These are phyloP conservation scores for Postia placenta DNA, from an alignment of 768 basidiomycete species.

Conservation along the genomic window DNA sequence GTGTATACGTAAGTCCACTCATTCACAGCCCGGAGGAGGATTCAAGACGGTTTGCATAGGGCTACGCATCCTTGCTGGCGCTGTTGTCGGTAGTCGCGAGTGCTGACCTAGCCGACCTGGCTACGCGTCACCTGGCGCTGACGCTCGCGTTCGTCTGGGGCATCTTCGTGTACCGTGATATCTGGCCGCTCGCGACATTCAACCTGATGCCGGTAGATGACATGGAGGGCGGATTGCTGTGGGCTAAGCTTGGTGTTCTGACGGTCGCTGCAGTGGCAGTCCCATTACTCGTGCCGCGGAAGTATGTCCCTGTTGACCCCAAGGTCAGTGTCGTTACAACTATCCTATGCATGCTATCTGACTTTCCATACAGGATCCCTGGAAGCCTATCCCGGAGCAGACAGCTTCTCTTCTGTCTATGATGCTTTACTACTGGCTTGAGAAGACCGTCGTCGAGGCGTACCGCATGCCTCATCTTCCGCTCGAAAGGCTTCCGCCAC, in stretches of 20 bases:
- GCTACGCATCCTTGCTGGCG: conserved; percentile 20
- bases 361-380: conserved; percentile 16
- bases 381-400: conserved; percentile 24
- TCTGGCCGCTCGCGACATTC: conserved; percentile 56
- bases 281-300: conserved; percentile 50
- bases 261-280: conserved; percentile 38
- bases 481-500: conserved; percentile 35
- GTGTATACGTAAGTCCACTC: conserved; percentile 11
- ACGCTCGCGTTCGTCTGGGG: conserved; percentile 40
- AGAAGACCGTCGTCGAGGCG: conserved; percentile 40
- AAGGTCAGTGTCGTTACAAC: conserved; percentile 24
- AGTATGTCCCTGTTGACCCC: conserved; percentile 54
- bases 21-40: no score
- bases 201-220: conserved; percentile 43
- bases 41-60: no score
- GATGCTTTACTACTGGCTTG: conserved; percentile 46
- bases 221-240: conserved; percentile 41
- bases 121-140: conserved; percentile 41
- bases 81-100: conserved; percentile 13
- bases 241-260: conserved; percentile 47
- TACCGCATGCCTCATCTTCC: conserved; percentile 39
- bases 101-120: conserved; percentile 10
- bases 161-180: conserved; percentile 50
- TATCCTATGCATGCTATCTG: background rate
- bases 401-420: conserved; percentile 26